phyloP scores from a whole-genome alignment of 768 basidiomycete species.

The Fomitopsis serialis region DNA sequence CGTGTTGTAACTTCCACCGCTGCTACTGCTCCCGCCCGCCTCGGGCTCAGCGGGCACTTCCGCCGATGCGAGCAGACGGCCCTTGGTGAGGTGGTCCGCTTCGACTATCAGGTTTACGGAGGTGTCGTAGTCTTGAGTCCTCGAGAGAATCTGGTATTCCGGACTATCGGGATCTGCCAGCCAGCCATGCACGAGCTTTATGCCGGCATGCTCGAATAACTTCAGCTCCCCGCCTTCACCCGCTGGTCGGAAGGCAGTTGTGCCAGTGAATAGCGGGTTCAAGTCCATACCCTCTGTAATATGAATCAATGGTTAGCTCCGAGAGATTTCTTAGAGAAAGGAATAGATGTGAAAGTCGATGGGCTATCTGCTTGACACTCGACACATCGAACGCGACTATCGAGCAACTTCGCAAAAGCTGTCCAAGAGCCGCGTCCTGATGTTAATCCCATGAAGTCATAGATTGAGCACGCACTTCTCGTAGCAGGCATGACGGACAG shows the following conservation, averaged over 20 bases:
- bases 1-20: background rate
- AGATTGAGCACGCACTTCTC: conserved; percentile 41
- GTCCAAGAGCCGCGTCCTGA: too few relatives aligned
- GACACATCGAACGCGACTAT: too few relatives aligned
- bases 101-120: conserved; percentile 73
- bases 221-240: conserved; percentile 72
- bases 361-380: too few relatives aligned
- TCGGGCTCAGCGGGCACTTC: conserved; percentile 5
- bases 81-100: conserved; percentile 69
- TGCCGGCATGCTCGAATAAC: conserved; percentile 78
- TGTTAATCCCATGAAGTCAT: too few relatives aligned
- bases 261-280: conserved; percentile 75
- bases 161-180: conserved; percentile 62
- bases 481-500: conserved; percentile 57
- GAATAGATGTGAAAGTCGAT: background rate
- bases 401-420: too few relatives aligned
- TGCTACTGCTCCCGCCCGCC: conserved; percentile 20
- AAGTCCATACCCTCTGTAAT: conserved; percentile 78
- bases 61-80: conserved; percentile 43
- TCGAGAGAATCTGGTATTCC: conserved; percentile 49
- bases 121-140: conserved; percentile 63
- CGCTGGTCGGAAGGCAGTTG: conserved; percentile 61
- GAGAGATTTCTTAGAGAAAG: background rate
- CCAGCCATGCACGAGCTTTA: conserved; percentile 88
- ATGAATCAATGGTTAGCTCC: background rate